Evolutionary conservation across 202 grass and related monocot genomes (phyloP).

Genomic region (Setaria viridis): DNA sequence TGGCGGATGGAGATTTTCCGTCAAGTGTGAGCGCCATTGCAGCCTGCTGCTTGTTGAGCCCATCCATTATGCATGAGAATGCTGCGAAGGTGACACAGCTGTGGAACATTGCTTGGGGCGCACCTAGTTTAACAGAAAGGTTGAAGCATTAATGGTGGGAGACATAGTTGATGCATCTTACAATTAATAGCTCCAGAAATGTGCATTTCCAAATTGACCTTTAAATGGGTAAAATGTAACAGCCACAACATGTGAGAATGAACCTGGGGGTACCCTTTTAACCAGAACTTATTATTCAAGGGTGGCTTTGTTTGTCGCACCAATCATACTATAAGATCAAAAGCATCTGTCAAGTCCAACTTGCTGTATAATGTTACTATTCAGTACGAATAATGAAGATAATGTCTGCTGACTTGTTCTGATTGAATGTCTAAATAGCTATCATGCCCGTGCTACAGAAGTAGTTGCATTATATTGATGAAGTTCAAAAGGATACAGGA

Average conservation of each 20-base stretch:
- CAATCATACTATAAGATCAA: background rate
- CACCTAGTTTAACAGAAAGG: conserved; percentile 53
- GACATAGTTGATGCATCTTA: conserved; percentile 15
- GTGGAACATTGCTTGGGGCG: conserved; percentile 76
- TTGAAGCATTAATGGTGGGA: background rate
- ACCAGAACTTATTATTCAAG: background rate
- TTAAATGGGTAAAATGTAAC: background rate
- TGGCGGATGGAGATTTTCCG: background rate
- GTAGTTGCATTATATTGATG: background rate
- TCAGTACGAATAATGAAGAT: background rate
- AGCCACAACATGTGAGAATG: background rate
- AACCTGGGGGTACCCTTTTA: background rate
- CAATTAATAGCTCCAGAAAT: background rate
- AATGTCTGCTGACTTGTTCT: background rate
- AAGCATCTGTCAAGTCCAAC: background rate
- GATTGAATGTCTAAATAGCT: background rate
- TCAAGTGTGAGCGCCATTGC: conserved; percentile 56
- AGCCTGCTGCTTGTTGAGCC: conserved; percentile 83
- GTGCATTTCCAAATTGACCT: background rate
- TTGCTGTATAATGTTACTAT: background rate
- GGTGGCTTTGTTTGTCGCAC: background rate
- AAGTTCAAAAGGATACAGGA: background rate
- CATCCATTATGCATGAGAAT: conserved; percentile 89
- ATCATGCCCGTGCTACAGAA: background rate
- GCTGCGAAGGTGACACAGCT: conserved; percentile 78